Evolutionary conservation across 257 asterid genomes (phyloP).

Genomic region (Solanum corneliomulleri): DNA sequence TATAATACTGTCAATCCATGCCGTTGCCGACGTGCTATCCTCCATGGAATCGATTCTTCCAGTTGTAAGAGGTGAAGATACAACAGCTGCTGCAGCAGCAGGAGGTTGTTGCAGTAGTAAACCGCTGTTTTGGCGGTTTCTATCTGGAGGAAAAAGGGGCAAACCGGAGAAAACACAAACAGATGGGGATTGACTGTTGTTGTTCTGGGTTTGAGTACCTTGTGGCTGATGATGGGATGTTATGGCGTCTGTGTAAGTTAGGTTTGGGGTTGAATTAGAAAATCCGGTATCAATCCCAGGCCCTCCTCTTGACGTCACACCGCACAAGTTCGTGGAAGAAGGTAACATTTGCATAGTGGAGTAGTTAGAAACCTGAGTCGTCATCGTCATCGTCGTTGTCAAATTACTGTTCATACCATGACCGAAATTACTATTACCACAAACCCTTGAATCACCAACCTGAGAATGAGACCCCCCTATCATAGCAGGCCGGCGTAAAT

Average conservation of each 20-base stretch:
- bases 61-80: neutral
- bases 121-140: conserved; percentile 11
- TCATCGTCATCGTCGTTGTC: neutral
- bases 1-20: conserved; percentile 88
- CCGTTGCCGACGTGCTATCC: conserved; percentile 32
- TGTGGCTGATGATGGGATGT: conserved; percentile 3
- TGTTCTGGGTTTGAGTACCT: neutral
- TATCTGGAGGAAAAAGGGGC: conserved; percentile 80
- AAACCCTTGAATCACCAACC: conserved; percentile 1
- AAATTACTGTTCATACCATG: neutral
- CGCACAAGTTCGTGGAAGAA: conserved; percentile 25
- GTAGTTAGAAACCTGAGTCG: conserved; percentile 47
- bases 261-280: conserved; percentile 15
- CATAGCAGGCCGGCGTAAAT: conserved; percentile 34
- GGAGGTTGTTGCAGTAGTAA: conserved; percentile 5
- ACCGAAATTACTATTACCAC: neutral
- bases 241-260: conserved; percentile 16
- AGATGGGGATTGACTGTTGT: conserved; percentile 19
- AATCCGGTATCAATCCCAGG: conserved; percentile 14
- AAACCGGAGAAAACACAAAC: conserved; percentile 85
- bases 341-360: conserved; percentile 43
- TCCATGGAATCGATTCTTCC: conserved; percentile 24
- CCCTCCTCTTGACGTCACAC: conserved; percentile 37
- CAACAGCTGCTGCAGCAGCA: neutral
- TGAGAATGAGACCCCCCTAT: neutral